phyloP scores from a whole-genome alignment of 192 early-diverging fungal genomes.

The Podochytrium sp. region DNA sequence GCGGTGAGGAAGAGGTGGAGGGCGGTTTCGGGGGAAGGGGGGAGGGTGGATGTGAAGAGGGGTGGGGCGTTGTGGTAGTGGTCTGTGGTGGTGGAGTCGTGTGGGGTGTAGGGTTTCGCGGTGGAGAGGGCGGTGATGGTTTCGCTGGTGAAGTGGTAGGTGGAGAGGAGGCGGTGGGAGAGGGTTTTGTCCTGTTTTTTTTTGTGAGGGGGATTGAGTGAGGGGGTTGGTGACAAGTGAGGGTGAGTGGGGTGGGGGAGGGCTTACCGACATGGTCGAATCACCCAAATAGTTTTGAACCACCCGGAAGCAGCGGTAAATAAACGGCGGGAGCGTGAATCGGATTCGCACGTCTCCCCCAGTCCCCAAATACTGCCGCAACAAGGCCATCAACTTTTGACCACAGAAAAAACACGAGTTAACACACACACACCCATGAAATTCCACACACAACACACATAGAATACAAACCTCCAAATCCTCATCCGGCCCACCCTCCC shows the following conservation, averaged over 20 bases:
- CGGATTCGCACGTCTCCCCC: constrained; percentile 88
- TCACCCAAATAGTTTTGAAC: constrained; percentile 37
- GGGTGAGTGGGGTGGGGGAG: neutral
- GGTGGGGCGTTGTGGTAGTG: constrained; percentile 20
- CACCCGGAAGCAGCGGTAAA: constrained; percentile 67
- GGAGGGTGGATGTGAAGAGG: constrained; percentile 42
- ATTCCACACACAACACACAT: neutral
- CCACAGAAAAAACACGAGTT: constrained; percentile 1
- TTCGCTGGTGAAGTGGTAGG: constrained; percentile 90
- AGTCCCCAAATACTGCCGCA: constrained; percentile 85
- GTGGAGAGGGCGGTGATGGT: constrained; percentile 74
- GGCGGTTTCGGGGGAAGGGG: constrained; percentile 54
- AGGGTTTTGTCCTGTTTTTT: constrained; percentile 12
- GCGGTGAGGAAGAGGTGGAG: constrained; percentile 85
- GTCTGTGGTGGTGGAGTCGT: constrained; percentile 46
- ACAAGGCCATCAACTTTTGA: constrained; percentile 74
- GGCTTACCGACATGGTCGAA: constrained; percentile 47
- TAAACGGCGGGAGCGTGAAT: constrained; percentile 91
- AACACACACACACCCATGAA: neutral
- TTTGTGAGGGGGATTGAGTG: constrained; percentile 2
- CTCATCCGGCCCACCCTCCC: constrained; percentile 66
- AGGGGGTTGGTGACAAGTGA: neutral
- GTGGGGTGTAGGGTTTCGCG: constrained; percentile 47
- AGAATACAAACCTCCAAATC: constrained; percentile 66
- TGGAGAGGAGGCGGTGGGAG: constrained; percentile 58